These are phyloP conservation scores for Phytophthora palmivora DNA, from an alignment of 352 stramenopile genomes.

Conservation along the genomic window DNA sequence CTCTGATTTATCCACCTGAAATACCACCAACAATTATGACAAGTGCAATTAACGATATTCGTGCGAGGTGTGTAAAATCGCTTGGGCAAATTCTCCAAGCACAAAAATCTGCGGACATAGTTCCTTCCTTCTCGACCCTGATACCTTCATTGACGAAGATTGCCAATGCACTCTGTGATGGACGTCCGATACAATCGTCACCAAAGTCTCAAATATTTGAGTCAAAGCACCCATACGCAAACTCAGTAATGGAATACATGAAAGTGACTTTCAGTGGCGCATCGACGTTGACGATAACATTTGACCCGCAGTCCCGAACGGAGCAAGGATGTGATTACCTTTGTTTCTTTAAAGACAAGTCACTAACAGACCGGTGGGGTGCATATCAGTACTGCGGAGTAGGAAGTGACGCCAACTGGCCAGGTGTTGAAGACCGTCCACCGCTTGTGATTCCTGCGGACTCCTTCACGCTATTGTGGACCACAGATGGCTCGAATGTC, in stretches of 20 bases:
- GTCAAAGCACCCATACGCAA: conserved; percentile 86
- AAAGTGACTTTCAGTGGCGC: conserved; percentile 78
- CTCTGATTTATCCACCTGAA: conserved; percentile 58
- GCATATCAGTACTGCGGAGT: conserved; percentile 70
- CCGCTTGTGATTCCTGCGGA: conserved; percentile 80
- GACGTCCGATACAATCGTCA: conserved; percentile 53
- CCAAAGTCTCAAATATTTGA: conserved; percentile 78
- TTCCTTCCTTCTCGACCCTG: conserved; percentile 30
- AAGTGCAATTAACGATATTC: conserved; percentile 66
- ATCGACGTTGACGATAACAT: conserved; percentile 68
- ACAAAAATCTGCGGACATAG: conserved; percentile 14
- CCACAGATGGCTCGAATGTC: conserved; percentile 85
- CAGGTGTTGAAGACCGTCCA: conserved; percentile 60
- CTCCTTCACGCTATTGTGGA: conserved; percentile 88
- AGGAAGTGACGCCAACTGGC: conserved; percentile 81
- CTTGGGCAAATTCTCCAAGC: conserved; percentile 41
- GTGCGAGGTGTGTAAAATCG: conserved; percentile 64
- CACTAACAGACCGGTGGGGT: conserved; percentile 69
- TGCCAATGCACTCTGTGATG: conserved; percentile 52
- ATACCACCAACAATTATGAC: conserved; percentile 44
- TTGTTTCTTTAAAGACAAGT: conserved; percentile 87
- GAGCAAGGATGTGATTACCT: conserved; percentile 85
- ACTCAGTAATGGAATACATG: conserved; percentile 85
- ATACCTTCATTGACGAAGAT: conserved; percentile 48
- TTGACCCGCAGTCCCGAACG: conserved; percentile 70